Conservation (phyloP, 768 basidiomycete genomes). For the Ramaria rubella region DNA sequence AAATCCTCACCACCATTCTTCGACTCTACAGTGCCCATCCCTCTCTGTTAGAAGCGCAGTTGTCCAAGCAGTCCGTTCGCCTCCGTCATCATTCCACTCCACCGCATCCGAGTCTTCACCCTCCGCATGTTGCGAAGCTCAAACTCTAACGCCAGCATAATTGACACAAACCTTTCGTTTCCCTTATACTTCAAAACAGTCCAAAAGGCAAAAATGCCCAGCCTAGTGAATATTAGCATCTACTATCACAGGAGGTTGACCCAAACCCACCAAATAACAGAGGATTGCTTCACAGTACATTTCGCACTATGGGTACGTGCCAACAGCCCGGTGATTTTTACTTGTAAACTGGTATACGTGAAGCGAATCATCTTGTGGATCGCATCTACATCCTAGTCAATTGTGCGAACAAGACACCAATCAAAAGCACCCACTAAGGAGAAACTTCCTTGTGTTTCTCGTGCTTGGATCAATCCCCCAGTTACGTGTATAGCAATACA, state of each 20-base stretch:
- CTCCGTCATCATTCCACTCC: slow-evolving; percentile 42
- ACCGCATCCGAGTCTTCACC: slow-evolving; percentile 37
- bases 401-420: neutral
- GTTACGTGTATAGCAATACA: slow-evolving; percentile 68
- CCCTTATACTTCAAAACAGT: slow-evolving; percentile 42
- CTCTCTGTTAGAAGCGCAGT: slow-evolving; percentile 17
- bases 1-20: too few relatives aligned
- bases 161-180: slow-evolving; percentile 43
- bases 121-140: slow-evolving; percentile 45
- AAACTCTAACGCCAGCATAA: slow-evolving; percentile 44
- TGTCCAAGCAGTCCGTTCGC: slow-evolving; percentile 29
- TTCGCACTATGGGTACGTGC: slow-evolving; percentile 32
- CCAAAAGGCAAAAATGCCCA: slow-evolving; percentile 76
- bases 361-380: slow-evolving; percentile 56
- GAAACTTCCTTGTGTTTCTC: slow-evolving; percentile 37
- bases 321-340: slow-evolving; percentile 36
- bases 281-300: slow-evolving; percentile 41
- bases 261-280: slow-evolving; percentile 54
- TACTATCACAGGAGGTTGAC: slow-evolving; percentile 1
- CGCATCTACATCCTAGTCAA: slow-evolving; percentile 37
- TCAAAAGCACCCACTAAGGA: slow-evolving; percentile 43
- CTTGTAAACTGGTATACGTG: slow-evolving; percentile 45
- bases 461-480: slow-evolving; percentile 44
- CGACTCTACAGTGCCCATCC: neutral
- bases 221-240: slow-evolving; percentile 38